Evolutionary conservation across 2,329 filamentous ascomycete genomes (phyloP).

Genomic region (Kalmusia sp.): DNA sequence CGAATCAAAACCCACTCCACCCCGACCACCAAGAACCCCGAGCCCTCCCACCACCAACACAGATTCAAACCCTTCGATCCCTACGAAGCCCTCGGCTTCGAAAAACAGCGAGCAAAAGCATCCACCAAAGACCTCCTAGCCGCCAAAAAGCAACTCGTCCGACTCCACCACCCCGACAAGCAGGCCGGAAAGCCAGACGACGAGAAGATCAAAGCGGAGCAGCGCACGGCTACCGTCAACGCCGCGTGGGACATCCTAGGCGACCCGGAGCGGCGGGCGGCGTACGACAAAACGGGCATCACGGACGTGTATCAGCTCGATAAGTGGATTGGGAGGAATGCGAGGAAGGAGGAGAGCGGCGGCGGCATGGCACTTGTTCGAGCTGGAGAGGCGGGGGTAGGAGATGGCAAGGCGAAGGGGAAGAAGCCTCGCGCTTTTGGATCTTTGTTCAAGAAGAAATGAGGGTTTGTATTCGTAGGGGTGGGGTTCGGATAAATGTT

Average conservation of each 20-base stretch:
- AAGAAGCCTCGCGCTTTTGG: too few species aligned
- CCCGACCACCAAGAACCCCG: neutral
- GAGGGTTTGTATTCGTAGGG: too few species aligned
- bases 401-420: too few species aligned
- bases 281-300: neutral
- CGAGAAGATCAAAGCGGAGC: neutral
- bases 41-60: neutral
- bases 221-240: neutral
- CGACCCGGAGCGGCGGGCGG: neutral
- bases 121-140: neutral
- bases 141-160: neutral
- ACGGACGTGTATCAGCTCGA: neutral
- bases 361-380: neutral
- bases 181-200: neutral
- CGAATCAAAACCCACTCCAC: neutral
- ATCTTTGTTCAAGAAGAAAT: too few species aligned
- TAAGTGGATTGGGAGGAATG: neutral
- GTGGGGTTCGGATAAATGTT: too few species aligned
- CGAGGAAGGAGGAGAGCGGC: too few species aligned
- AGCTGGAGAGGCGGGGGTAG: neutral
- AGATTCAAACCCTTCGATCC: neutral
- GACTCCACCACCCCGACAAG: neutral
- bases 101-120: neutral
- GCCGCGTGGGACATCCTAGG: neutral
- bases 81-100: neutral